A percentile compares a stretch with the other conserved stretches of the same genome.
Evolutionary conservation across 2,329 filamentous ascomycete genomes (phyloP).

Genomic region (Penicillium janthinellum): DNA sequence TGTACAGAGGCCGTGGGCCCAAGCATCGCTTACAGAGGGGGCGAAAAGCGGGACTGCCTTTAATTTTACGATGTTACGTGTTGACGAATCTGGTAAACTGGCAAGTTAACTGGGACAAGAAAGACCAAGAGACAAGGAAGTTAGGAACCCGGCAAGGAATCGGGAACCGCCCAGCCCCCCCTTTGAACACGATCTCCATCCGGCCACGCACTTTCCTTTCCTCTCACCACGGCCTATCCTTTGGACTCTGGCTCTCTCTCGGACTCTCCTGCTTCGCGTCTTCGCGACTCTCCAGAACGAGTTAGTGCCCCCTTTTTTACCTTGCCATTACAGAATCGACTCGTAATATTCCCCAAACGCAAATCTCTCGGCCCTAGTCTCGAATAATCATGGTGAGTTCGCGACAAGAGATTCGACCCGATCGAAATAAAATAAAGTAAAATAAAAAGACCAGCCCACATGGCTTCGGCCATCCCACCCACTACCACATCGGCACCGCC

Average conservation of each 20-base stretch:
- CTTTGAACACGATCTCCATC: not conserved
- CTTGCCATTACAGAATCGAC: slow-evolving; percentile 22
- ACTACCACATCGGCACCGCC: not conserved
- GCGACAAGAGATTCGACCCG: slow-evolving; percentile 12
- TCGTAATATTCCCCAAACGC: slow-evolving; percentile 18
- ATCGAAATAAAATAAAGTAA: slow-evolving; percentile 4
- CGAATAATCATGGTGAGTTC: not conserved
- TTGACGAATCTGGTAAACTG: too few species aligned
- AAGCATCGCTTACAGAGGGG: slow-evolving; percentile 29
- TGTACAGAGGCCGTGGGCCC: slow-evolving; percentile 23
- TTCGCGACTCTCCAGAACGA: not conserved
- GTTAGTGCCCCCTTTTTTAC: slow-evolving; percentile 17
- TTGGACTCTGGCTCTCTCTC: not conserved
- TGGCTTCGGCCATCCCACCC: slow-evolving; percentile 2
- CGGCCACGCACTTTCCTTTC: slow-evolving; percentile 28
- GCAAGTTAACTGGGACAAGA: too few species aligned
- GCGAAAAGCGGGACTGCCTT: slow-evolving; percentile 22
- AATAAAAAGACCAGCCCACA: not conserved
- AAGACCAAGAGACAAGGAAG: not conserved
- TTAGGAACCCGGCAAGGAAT: not conserved
- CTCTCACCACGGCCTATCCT: slow-evolving; percentile 13
- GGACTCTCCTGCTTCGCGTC: not conserved
- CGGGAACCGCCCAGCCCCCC: slow-evolving; percentile 10
- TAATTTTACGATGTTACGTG: not conserved
- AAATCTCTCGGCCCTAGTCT: slow-evolving; percentile 9